A percentile compares a stretch with the other conserved stretches of the same genome.
Evolutionary conservation across 495 filamentous ascomycete species (phyloP).

Genomic region (Hamigera avellanea): DNA sequence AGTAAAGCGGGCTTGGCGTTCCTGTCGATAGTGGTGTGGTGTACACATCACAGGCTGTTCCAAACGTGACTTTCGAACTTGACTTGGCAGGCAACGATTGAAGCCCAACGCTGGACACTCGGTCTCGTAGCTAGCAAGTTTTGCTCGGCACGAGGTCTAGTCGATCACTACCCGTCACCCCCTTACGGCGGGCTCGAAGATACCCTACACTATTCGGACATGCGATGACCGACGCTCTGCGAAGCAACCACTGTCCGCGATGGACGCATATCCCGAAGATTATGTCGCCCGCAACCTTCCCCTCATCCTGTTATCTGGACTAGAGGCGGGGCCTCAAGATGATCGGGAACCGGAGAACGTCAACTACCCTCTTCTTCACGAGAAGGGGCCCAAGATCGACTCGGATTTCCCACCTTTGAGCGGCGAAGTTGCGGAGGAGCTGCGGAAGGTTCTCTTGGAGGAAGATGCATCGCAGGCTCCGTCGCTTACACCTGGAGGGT

Average conservation of each 20-base stretch:
- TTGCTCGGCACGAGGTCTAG: too few relatives aligned
- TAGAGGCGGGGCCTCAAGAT: conserved; percentile 31
- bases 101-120: too few relatives aligned
- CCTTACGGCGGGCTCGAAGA: background rate
- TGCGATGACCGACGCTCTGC: conserved; percentile 25
- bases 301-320: conserved; percentile 65
- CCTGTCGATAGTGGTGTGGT: too few relatives aligned
- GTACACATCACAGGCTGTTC: too few relatives aligned
- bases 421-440: conserved; percentile 47
- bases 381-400: conserved; percentile 46
- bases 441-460: conserved; percentile 57
- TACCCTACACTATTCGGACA: conserved; percentile 13
- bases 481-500: conserved; percentile 38
- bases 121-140: too few relatives aligned
- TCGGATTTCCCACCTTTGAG: conserved; percentile 58
- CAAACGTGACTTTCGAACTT: too few relatives aligned
- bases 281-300: conserved; percentile 77
- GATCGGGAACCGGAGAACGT: conserved; percentile 3
- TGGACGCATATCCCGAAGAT: conserved; percentile 79
- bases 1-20: too few relatives aligned
- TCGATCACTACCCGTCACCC: too few relatives aligned
- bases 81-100: too few relatives aligned
- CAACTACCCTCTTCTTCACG: conserved; percentile 40
- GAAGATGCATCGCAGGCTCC: conserved; percentile 50
- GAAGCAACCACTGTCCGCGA: conserved; percentile 33